Percentiles rank a stretch among this genome's conserved stretches.
Evolutionary conservation across 2,329 filamentous ascomycete species (phyloP).

Genomic region (Xylaria arbuscula): DNA sequence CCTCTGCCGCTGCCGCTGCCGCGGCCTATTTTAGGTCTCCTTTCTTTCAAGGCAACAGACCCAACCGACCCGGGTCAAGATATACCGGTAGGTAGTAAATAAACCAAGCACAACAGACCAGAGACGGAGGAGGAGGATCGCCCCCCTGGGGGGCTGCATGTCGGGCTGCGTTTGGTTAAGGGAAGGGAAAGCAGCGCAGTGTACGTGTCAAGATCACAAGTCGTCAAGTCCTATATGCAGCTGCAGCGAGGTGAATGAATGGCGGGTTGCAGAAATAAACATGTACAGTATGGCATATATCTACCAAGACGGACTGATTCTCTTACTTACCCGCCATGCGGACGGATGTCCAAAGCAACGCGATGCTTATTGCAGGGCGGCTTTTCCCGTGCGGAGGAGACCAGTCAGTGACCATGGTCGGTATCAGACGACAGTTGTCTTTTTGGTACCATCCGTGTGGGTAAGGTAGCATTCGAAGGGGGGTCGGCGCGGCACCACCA

Average conservation of each 20-base stretch:
- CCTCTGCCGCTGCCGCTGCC: conserved; percentile 11
- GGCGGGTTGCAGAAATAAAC: conserved; percentile 1
- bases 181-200: not conserved
- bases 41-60: not conserved
- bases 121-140: conserved; percentile 8
- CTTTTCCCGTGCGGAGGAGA: conserved; percentile 19
- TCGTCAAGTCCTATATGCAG: not conserved
- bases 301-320: not conserved
- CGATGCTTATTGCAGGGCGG: conserved; percentile 22
- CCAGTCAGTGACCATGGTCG: conserved; percentile 6
- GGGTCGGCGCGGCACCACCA: not conserved
- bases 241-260: not conserved
- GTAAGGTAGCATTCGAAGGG: conserved; percentile 32
- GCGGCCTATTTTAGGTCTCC: not conserved
- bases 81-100: not conserved
- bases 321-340: conserved; percentile 8
- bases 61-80: conserved; percentile 3
- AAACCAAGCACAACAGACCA: not conserved
- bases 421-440: conserved; percentile 31
- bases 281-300: not conserved
- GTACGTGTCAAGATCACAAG: conserved; percentile 1
- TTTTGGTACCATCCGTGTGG: conserved; percentile 25
- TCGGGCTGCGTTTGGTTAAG: conserved; percentile 1
- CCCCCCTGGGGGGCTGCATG: conserved; percentile 10
- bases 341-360: conserved; percentile 16